These are phyloP conservation scores for Pythium brassicae DNA, from an alignment of 352 stramenopile species.

Conservation along the genomic window DNA sequence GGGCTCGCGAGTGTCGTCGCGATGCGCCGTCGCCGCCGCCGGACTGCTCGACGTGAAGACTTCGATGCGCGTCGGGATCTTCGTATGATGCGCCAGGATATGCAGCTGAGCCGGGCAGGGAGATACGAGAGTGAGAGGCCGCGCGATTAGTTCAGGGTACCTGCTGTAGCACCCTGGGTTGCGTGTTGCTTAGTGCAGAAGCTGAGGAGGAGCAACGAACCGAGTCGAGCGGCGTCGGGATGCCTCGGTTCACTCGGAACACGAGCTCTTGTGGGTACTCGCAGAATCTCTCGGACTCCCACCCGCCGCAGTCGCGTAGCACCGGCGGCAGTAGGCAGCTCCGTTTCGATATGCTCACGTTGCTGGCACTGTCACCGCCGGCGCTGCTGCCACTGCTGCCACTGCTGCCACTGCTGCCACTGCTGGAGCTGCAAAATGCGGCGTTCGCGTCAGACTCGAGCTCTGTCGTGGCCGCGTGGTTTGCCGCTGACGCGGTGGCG, in stretches of 20 bases:
- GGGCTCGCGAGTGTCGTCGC: conserved; percentile 1
- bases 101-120: conserved; percentile 13
- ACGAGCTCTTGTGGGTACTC: conserved; percentile 58
- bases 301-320: conserved; percentile 13
- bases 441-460: background rate
- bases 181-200: too few relatives aligned
- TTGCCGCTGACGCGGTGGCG: background rate
- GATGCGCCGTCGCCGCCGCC: background rate
- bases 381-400: too few relatives aligned
- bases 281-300: conserved; percentile 55
- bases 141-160: too few relatives aligned
- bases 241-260: conserved; percentile 33
- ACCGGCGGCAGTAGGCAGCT: background rate
- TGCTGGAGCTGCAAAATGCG: background rate
- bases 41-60: conserved; percentile 25
- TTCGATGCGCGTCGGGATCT: conserved; percentile 45
- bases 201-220: conserved; percentile 12
- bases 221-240: conserved; percentile 13
- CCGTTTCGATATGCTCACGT: background rate
- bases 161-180: too few relatives aligned
- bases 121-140: background rate
- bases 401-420: background rate
- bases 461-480: too few relatives aligned
- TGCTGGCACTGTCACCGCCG: too few relatives aligned
- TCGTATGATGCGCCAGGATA: conserved; percentile 31